A percentile compares a stretch with the other conserved stretches of the same genome.
These are phyloP conservation scores for Leccinum rimulosum DNA, from an alignment of 768 basidiomycete species.

Conservation along the genomic window DNA sequence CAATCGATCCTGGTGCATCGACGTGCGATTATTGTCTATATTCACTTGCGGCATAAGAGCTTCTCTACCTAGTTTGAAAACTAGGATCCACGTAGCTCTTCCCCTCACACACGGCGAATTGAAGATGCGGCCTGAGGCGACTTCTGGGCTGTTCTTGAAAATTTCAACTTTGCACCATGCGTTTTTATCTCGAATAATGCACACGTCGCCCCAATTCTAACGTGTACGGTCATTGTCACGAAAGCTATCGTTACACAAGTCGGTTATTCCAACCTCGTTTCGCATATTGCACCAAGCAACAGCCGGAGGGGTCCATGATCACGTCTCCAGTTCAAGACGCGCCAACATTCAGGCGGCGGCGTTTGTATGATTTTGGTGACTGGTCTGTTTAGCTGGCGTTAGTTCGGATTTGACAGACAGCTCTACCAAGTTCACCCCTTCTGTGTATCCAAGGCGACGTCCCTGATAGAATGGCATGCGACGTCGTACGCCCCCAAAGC, in stretches of 20 bases:
- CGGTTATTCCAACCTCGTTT: background rate
- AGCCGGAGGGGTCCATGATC: background rate
- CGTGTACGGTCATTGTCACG: background rate
- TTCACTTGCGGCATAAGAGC: background rate
- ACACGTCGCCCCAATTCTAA: background rate
- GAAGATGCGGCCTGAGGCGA: background rate
- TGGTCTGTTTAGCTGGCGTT: background rate
- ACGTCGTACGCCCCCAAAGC: background rate
- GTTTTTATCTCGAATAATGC: background rate
- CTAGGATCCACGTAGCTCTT: background rate
- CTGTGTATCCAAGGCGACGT: background rate
- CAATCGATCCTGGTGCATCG: background rate
- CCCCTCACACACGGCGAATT: background rate
- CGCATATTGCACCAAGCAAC: background rate
- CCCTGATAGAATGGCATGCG: background rate
- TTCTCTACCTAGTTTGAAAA: background rate
- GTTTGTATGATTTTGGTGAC: background rate
- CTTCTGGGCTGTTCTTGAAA: background rate
- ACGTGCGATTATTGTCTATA: background rate
- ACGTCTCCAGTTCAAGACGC: background rate
- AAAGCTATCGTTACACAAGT: background rate
- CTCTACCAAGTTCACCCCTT: background rate
- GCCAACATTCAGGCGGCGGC: background rate
- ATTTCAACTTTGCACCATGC: background rate
- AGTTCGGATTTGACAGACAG: background rate